Evolutionary conservation across 2,329 filamentous ascomycete genomes (phyloP).

Genomic region (Sphaceloma murrayae): DNA sequence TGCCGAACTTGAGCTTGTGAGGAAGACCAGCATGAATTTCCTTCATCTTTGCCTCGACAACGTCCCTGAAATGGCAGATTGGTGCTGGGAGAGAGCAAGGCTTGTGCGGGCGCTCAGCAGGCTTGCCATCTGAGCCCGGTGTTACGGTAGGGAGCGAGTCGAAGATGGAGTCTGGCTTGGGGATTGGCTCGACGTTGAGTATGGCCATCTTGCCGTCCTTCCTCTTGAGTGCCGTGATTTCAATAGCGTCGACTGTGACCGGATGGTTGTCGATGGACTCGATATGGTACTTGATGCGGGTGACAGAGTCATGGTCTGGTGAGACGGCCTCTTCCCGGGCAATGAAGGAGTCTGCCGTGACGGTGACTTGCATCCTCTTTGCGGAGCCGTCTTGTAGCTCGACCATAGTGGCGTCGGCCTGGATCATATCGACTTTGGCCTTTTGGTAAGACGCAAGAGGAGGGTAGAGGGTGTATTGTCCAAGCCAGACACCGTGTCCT

Average conservation of each 20-base stretch:
- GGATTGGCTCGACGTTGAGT: conserved; percentile 33
- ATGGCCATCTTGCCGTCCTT: conserved; percentile 48
- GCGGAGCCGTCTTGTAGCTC: conserved; percentile 23
- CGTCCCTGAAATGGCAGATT: conserved; percentile 48
- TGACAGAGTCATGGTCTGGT: conserved; percentile 43
- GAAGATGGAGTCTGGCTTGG: conserved; percentile 24
- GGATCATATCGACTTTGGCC: conserved; percentile 15
- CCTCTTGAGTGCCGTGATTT: conserved; percentile 54
- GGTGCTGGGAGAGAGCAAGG: conserved; percentile 36
- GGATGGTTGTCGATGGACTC: conserved; percentile 46
- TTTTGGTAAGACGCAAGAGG: conserved; percentile 39
- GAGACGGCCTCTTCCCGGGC: conserved; percentile 39
- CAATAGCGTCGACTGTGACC: conserved; percentile 47
- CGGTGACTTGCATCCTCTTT: conserved; percentile 26
- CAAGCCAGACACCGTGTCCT: conserved; percentile 41
- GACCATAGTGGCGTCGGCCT: conserved; percentile 18
- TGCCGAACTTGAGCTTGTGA: conserved; percentile 18
- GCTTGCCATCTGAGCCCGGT: background rate
- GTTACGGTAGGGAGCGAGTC: conserved; percentile 21
- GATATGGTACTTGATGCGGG: conserved; percentile 49
- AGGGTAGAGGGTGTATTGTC: conserved; percentile 54
- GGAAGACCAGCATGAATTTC: conserved; percentile 27
- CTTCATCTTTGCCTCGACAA: conserved; percentile 40
- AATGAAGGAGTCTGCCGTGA: conserved; percentile 28
- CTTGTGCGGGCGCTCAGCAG: conserved; percentile 20